Evolutionary conservation across 768 basidiomycete species (phyloP).

Genomic region (Leccinum longicurvipes): DNA sequence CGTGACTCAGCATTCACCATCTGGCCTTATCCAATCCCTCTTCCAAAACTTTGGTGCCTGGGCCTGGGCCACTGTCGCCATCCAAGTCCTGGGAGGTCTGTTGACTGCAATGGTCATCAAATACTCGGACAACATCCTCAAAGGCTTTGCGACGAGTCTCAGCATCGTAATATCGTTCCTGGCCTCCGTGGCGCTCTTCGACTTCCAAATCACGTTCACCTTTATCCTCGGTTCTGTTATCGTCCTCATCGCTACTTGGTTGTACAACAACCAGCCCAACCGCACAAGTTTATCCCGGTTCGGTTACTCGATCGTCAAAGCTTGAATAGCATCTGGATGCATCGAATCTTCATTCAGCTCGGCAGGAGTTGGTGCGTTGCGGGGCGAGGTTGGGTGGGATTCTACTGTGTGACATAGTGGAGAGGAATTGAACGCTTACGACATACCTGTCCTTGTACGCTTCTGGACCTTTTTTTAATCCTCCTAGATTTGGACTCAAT

Average conservation of each 20-base stretch:
- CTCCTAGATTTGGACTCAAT: conserved; percentile 28
- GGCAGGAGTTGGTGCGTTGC: background rate
- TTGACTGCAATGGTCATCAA: conserved; percentile 94
- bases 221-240: conserved; percentile 82
- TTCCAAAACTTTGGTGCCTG: conserved; percentile 86
- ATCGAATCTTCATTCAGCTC: background rate
- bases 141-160: conserved; percentile 93
- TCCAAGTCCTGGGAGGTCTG: conserved; percentile 89
- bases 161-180: conserved; percentile 95
- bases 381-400: background rate
- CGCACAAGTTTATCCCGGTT: conserved; percentile 31
- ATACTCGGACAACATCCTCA: conserved; percentile 87
- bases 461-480: conserved; percentile 21
- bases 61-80: conserved; percentile 88
- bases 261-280: conserved; percentile 83
- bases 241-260: conserved; percentile 86
- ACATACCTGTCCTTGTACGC: conserved; percentile 19
- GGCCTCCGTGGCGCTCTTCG: conserved; percentile 85
- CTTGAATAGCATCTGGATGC: conserved; percentile 8
- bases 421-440: conserved; percentile 15
- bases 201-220: conserved; percentile 80
- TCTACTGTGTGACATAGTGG: background rate
- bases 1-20: conserved; percentile 42
- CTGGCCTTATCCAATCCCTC: conserved; percentile 46
- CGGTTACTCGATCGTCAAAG: conserved; percentile 28